A percentile compares a stretch with the other conserved stretches of the same genome.
These are phyloP conservation scores for Allium fistulosum DNA, from an alignment of 106 monocot genomes.

Conservation along the genomic window DNA sequence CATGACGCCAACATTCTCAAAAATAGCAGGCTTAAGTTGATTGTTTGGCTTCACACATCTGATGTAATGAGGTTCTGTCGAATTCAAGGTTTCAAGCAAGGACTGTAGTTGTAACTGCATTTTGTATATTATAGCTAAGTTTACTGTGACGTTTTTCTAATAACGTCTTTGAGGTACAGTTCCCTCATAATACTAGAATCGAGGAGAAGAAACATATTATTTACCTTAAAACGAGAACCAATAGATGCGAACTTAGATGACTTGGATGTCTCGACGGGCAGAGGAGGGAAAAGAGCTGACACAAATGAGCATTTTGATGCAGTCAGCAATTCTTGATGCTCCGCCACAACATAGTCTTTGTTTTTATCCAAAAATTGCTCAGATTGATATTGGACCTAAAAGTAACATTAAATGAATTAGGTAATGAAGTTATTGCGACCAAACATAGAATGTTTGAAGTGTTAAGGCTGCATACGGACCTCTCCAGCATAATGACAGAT, in stretches of 20 bases:
- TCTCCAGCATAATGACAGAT: slow-evolving; percentile 97
- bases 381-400: slow-evolving; percentile 86
- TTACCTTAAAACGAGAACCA: slow-evolving; percentile 91
- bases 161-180: background rate
- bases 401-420: background rate
- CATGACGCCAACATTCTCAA: slow-evolving; percentile 96
- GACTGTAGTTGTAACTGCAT: slow-evolving; percentile 87
- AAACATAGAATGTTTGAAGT: too few relatives aligned
- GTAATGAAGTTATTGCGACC: too few relatives aligned
- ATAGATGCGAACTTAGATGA: slow-evolving; percentile 98
- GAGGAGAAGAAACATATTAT: background rate
- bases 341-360: slow-evolving; percentile 96
- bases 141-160: background rate
- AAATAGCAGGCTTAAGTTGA: slow-evolving; percentile 81
- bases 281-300: slow-evolving; percentile 72
- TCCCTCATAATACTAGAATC: background rate
- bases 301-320: slow-evolving; percentile 91
- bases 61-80: slow-evolving; percentile 96
- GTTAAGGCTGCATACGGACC: slow-evolving; percentile 19
- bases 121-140: background rate
- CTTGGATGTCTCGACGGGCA: slow-evolving; percentile 64
- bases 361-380: slow-evolving; percentile 96
- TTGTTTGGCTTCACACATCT: slow-evolving; percentile 99
- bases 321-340: slow-evolving; percentile 84
- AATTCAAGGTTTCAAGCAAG: slow-evolving; percentile 94